Evolutionary conservation across 1,284 basidiomycete genomes (phyloP).

Genomic region (Microbotryomycetes sp.): DNA sequence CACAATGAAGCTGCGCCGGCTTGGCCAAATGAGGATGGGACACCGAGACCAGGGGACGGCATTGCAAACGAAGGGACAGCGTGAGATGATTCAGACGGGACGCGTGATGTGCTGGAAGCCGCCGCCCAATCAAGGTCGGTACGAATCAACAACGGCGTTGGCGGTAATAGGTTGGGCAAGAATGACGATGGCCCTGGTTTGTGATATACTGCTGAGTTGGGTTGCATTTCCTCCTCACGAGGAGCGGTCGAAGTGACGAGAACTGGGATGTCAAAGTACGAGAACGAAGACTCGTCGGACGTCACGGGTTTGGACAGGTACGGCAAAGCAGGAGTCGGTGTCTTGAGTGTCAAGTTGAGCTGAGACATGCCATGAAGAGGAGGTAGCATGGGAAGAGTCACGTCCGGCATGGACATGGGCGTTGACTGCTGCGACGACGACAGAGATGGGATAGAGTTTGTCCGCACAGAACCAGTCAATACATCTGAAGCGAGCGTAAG

Average conservation of each 20-base stretch:
- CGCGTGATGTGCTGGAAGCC: not conserved
- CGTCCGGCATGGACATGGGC: not conserved
- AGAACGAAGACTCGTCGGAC: not conserved
- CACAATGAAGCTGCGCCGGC: not conserved
- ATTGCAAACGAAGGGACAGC: not conserved
- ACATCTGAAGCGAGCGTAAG: not conserved
- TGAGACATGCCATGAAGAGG: not conserved
- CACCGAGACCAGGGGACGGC: not conserved
- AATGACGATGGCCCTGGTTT: not conserved
- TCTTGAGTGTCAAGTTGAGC: not conserved
- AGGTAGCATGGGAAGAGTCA: not conserved
- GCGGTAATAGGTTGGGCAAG: not conserved
- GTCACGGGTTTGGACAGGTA: not conserved
- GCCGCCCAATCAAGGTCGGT: not conserved
- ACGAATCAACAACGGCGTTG: not conserved
- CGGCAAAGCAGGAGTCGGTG: not conserved
- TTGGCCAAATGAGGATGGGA: not conserved
- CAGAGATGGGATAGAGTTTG: not conserved
- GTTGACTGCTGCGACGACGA: not conserved
- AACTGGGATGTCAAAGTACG: not conserved
- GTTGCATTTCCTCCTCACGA: not conserved
- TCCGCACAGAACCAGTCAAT: not conserved
- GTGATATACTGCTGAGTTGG: not conserved
- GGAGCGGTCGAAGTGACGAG: not conserved
- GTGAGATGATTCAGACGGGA: not conserved